A percentile compares a stretch with the other conserved stretches of the same genome.
Evolutionary conservation across 176 grass and related monocot species (phyloP).

Genomic region (Ensete glaucum): DNA sequence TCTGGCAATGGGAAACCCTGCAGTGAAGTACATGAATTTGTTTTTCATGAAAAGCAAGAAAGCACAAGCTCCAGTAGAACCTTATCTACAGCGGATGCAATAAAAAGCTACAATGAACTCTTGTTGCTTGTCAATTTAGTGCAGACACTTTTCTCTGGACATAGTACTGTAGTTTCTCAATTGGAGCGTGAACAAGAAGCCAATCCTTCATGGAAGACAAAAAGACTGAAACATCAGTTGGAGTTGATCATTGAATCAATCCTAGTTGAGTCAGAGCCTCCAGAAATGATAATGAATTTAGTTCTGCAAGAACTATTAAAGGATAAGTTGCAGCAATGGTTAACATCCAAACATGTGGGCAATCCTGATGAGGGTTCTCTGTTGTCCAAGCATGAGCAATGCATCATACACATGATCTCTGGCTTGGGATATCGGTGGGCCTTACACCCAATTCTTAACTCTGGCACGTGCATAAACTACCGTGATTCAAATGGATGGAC

Average conservation of each 20-base stretch:
- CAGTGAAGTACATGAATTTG: constrained; percentile 62
- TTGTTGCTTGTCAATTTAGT: constrained; percentile 52
- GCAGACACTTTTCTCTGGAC: constrained; percentile 44
- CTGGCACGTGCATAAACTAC: constrained; percentile 59
- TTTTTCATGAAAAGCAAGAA: constrained; percentile 47
- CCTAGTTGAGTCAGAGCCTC: not conserved
- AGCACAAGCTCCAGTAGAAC: not conserved
- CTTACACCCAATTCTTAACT: constrained; percentile 49
- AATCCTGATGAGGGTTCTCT: constrained; percentile 24
- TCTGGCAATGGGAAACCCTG: constrained; percentile 44
- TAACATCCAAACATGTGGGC: constrained; percentile 47
- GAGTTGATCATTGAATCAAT: not conserved
- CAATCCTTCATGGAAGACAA: constrained; percentile 20
- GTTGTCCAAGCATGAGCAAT: constrained; percentile 56
- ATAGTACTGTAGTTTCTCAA: constrained; percentile 23
- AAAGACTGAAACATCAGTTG: constrained; percentile 18
- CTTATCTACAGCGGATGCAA: not conserved
- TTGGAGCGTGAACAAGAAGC: constrained; percentile 6
- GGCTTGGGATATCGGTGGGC: constrained; percentile 70
- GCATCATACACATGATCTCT: constrained; percentile 72
- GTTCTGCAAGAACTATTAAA: constrained; percentile 67
- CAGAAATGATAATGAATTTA: constrained; percentile 20
- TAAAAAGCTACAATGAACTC: constrained; percentile 44
- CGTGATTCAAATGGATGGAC: constrained; percentile 90
- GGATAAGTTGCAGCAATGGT: constrained; percentile 49